Percentiles rank a stretch among this genome's conserved stretches.
Conservation (phyloP, 2,329 filamentous ascomycete genomes). For the Nigrograna mackinnonii region DNA sequence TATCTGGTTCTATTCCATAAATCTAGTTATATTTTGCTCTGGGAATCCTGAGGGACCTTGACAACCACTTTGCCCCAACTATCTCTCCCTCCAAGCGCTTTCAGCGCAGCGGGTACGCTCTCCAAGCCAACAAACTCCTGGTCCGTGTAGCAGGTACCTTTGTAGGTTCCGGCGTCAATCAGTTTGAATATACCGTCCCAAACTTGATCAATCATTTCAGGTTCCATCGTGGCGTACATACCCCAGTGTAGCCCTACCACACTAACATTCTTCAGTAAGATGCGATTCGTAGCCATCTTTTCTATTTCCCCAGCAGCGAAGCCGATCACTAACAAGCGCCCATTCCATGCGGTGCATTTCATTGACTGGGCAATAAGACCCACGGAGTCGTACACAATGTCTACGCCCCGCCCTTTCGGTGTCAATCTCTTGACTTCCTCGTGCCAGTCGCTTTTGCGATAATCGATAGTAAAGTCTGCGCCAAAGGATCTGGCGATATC, state of each 20-base stretch:
- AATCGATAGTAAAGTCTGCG: slow-evolving; percentile 82
- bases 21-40: slow-evolving; percentile 42
- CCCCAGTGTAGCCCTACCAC: slow-evolving; percentile 94
- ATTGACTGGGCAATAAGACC: slow-evolving; percentile 85
- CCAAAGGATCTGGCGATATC: slow-evolving; percentile 79
- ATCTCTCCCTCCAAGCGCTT: slow-evolving; percentile 75
- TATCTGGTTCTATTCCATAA: too few relatives aligned
- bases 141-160: slow-evolving; percentile 80
- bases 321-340: slow-evolving; percentile 81
- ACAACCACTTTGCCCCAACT: slow-evolving; percentile 98
- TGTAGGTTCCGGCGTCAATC: slow-evolving; percentile 77
- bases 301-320: slow-evolving; percentile 88
- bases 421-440: slow-evolving; percentile 76
- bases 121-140: slow-evolving; percentile 83
- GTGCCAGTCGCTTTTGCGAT: slow-evolving; percentile 66
- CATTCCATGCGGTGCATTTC: slow-evolving; percentile 94
- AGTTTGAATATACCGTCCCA: slow-evolving; percentile 83
- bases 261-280: slow-evolving; percentile 90
- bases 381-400: slow-evolving; percentile 95
- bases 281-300: slow-evolving; percentile 89
- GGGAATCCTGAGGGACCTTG: slow-evolving; percentile 68
- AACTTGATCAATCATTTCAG: slow-evolving; percentile 68
- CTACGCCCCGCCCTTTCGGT: slow-evolving; percentile 73
- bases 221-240: slow-evolving; percentile 75
- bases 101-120: slow-evolving; percentile 73